Conservation (phyloP, 345 rosid species). For the Camelina neglecta region DNA sequence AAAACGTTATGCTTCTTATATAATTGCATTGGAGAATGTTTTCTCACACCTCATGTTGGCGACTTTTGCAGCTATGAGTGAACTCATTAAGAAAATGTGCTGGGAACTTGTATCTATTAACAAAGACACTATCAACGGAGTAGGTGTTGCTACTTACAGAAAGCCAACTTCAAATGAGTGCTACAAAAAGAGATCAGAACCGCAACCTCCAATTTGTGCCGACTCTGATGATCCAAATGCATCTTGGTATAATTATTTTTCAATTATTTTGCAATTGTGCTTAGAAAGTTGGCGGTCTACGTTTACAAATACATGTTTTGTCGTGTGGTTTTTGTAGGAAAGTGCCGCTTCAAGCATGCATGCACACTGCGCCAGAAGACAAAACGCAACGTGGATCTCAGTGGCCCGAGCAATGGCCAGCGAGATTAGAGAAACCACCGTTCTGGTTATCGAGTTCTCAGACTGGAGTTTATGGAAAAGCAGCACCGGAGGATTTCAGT, state of each 20-base stretch:
- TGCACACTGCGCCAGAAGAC: constrained; percentile 79
- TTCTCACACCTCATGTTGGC: constrained; percentile 32
- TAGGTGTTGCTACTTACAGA: constrained; percentile 76
- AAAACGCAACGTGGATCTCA: constrained; percentile 75
- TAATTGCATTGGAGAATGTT: constrained; percentile 37
- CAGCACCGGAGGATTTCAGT: constrained; percentile 85
- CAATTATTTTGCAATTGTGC: background rate
- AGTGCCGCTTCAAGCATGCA: constrained; percentile 85
- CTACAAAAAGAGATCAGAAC: constrained; percentile 70
- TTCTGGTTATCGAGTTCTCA: constrained; percentile 85
- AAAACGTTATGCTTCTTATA: constrained; percentile 15
- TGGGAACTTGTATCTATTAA: constrained; percentile 82
- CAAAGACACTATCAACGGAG: constrained; percentile 73
- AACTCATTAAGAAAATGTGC: constrained; percentile 79
- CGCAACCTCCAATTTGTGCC: constrained; percentile 75
- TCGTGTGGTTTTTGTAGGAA: constrained; percentile 55
- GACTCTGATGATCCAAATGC: constrained; percentile 92
- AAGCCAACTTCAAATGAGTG: constrained; percentile 87
- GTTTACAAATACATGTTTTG: constrained; percentile 16
- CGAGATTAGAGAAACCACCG: constrained; percentile 78
- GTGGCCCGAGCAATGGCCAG: constrained; percentile 97
- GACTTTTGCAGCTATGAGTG: constrained; percentile 75
- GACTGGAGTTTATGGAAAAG: constrained; percentile 90
- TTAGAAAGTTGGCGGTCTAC: background rate
- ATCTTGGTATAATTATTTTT: constrained; percentile 61